Percentiles rank a stretch among this genome's conserved stretches.
Evolutionary conservation across 768 basidiomycete genomes (phyloP).

Genomic region (Rhodocollybia butyracea): DNA sequence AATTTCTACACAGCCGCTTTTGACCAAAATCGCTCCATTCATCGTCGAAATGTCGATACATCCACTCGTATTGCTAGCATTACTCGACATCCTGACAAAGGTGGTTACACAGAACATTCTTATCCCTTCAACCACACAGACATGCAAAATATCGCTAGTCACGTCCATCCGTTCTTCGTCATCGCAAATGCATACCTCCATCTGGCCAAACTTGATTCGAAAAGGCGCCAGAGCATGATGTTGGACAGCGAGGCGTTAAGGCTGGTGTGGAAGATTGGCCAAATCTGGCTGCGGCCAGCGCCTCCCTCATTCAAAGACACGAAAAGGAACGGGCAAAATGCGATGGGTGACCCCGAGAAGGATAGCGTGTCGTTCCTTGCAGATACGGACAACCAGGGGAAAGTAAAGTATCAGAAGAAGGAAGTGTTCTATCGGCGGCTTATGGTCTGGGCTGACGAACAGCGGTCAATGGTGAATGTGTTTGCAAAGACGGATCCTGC

Average conservation of each 20-base stretch:
- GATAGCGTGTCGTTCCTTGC: neutral
- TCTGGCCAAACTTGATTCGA: neutral
- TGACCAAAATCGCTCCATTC: conserved; percentile 4
- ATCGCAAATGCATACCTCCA: neutral
- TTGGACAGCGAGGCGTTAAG: neutral
- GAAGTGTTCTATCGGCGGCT: neutral
- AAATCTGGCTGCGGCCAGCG: neutral
- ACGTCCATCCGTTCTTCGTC: conserved; percentile 4
- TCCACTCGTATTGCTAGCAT: neutral
- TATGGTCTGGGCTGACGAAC: neutral
- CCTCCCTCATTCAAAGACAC: neutral
- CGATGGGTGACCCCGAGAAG: neutral
- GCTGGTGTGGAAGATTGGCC: neutral
- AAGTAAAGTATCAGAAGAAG: neutral
- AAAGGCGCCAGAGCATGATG: neutral
- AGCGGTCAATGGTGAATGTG: neutral
- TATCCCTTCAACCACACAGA: neutral
- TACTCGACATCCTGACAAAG: neutral
- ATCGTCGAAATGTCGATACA: neutral
- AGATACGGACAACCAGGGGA: neutral
- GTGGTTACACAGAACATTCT: neutral
- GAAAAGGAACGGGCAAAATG: neutral
- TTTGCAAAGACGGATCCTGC: neutral
- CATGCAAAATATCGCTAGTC: neutral
- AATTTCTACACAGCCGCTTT: neutral